phyloP scores from a whole-genome alignment of 2,329 filamentous ascomycete genomes.

The Neopestalotiopsis sp. region DNA sequence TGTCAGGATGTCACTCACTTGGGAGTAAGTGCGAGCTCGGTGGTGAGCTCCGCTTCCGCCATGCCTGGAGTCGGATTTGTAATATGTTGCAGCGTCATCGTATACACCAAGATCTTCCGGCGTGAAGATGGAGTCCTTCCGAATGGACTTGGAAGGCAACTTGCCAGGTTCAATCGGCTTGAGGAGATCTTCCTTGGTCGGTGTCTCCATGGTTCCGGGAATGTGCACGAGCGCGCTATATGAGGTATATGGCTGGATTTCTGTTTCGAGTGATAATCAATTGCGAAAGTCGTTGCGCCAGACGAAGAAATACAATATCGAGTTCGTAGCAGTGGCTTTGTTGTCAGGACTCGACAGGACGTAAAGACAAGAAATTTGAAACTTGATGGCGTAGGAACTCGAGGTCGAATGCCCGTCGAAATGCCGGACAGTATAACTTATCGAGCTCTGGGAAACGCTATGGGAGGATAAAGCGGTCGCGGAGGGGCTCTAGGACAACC shows the following conservation, averaged over 20 bases:
- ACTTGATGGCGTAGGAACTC: constrained; percentile 2
- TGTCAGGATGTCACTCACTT: constrained; percentile 42
- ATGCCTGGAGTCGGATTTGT: constrained; percentile 60
- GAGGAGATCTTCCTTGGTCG: constrained; percentile 10
- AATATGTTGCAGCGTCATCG: constrained; percentile 65
- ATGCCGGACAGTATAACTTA: constrained; percentile 2
- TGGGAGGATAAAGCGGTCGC: not conserved
- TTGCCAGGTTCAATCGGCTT: not conserved
- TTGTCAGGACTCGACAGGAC: not conserved
- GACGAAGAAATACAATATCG: not conserved
- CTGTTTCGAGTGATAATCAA: not conserved
- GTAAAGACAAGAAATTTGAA: not conserved
- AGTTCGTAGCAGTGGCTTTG: not conserved
- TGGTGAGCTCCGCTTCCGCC: constrained; percentile 50
- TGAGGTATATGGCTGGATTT: not conserved
- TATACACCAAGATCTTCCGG: constrained; percentile 56
- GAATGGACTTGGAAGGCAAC: constrained; percentile 8
- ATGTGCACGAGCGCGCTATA: not conserved
- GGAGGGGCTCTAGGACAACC: not conserved
- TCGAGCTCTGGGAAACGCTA: not conserved
- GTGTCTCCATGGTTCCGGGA: not conserved
- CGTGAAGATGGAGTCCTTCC: constrained; percentile 30
- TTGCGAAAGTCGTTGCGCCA: not conserved
- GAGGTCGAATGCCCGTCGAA: not conserved
- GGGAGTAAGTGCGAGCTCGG: constrained; percentile 62